Evolutionary conservation across 768 basidiomycete genomes (phyloP).

Genomic region (Kwoniella sp.): DNA sequence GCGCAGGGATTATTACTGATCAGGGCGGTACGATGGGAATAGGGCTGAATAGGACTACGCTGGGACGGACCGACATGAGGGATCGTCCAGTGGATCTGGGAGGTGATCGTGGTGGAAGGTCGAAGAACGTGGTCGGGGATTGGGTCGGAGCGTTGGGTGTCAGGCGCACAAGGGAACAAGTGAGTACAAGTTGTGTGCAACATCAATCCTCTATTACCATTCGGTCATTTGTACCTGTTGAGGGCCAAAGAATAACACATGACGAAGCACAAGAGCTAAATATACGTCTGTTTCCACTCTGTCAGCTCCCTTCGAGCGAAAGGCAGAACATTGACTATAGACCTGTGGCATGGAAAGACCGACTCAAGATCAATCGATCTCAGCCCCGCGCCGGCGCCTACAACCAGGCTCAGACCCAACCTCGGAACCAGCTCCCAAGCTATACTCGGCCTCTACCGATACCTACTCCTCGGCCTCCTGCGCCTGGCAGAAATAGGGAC

Average conservation of each 20-base stretch:
- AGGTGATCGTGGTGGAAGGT: neutral
- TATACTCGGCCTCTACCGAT: neutral
- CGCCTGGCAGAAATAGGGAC: neutral
- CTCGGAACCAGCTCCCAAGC: neutral
- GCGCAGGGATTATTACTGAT: neutral
- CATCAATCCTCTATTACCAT: neutral
- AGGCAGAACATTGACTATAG: slow-evolving; percentile 6
- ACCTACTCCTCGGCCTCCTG: neutral
- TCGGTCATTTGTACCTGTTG: neutral
- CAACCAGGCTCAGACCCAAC: neutral
- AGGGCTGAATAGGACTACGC: slow-evolving; percentile 2
- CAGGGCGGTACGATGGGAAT: neutral
- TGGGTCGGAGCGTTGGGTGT: slow-evolving; percentile 13
- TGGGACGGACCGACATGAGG: slow-evolving; percentile 3
- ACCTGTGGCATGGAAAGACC: slow-evolving; percentile 11
- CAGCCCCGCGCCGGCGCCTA: neutral
- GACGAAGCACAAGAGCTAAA: no score
- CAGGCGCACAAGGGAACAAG: slow-evolving; percentile 1
- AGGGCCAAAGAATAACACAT: no score
- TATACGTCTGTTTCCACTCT: neutral
- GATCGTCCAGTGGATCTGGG: slow-evolving; percentile 10
- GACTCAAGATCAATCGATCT: slow-evolving; percentile 2
- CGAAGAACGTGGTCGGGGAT: slow-evolving; percentile 10
- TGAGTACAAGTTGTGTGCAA: slow-evolving; percentile 4
- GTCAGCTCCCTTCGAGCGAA: slow-evolving; percentile 8